These are phyloP conservation scores for Pilatotrama ljubarskyi DNA, from an alignment of 768 basidiomycete genomes.

Conservation along the genomic window DNA sequence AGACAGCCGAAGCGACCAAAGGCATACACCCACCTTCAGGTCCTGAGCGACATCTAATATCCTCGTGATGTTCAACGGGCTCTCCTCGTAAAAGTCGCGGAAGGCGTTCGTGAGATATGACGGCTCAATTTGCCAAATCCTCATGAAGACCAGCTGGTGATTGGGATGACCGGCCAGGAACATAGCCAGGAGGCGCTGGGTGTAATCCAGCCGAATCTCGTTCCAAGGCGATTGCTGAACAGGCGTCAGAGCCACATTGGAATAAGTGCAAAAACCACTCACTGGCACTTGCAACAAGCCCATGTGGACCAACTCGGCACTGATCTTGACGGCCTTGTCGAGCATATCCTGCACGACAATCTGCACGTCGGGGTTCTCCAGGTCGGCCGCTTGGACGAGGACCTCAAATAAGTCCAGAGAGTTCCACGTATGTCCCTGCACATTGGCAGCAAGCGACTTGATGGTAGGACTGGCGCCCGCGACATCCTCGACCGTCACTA, in stretches of 20 bases:
- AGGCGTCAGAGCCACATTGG: slow-evolving; percentile 18
- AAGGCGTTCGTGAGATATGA: slow-evolving; percentile 85
- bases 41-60: slow-evolving; percentile 96
- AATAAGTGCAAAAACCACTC: slow-evolving; percentile 31
- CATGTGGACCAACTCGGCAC: slow-evolving; percentile 92
- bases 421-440: slow-evolving; percentile 94
- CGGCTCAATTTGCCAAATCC: slow-evolving; percentile 90
- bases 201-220: slow-evolving; percentile 83
- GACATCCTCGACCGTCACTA: slow-evolving; percentile 89
- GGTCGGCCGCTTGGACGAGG: slow-evolving; percentile 75
- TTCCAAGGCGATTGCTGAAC: slow-evolving; percentile 79
- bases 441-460: slow-evolving; percentile 85
- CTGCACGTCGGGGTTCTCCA: slow-evolving; percentile 69
- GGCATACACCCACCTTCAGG: slow-evolving; percentile 63
- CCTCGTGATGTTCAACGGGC: slow-evolving; percentile 88
- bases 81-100: slow-evolving; percentile 89
- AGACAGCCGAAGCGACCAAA: neutral
- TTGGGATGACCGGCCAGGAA: slow-evolving; percentile 93
- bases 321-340: slow-evolving; percentile 91
- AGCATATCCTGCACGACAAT: slow-evolving; percentile 85
- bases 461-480: slow-evolving; percentile 86
- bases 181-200: slow-evolving; percentile 80
- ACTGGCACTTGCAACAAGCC: slow-evolving; percentile 90
- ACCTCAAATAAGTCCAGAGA: slow-evolving; percentile 88
- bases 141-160: slow-evolving; percentile 95